A percentile compares a stretch with the other conserved stretches of the same genome.
Conservation (phyloP, 2,329 filamentous ascomycete species). For the Trichoderma guizhouense region DNA sequence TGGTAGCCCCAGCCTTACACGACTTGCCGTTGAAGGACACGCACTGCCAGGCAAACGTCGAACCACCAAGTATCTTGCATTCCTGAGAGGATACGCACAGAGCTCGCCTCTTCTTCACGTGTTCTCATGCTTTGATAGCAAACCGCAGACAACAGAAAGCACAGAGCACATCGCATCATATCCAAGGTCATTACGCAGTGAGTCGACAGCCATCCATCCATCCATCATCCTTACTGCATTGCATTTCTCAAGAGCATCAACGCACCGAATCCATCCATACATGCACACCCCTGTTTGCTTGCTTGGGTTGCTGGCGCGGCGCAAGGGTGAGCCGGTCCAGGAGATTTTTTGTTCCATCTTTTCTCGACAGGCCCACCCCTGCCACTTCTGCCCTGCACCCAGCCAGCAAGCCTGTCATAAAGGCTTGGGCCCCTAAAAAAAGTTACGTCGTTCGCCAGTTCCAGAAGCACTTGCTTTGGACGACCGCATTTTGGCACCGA, state of each 20-base stretch:
- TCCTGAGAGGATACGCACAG: background rate
- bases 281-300: slow-evolving; percentile 14
- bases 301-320: slow-evolving; percentile 18
- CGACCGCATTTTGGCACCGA: slow-evolving; percentile 17
- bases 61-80: background rate
- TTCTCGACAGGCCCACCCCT: slow-evolving; percentile 8
- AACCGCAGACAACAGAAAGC: background rate
- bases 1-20: background rate
- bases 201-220: background rate
- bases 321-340: slow-evolving; percentile 22
- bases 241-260: background rate
- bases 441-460: slow-evolving; percentile 21
- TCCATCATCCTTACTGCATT: background rate
- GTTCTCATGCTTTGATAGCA: background rate
- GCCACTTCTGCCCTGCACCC: slow-evolving; percentile 14
- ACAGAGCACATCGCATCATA: background rate
- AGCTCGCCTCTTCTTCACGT: background rate
- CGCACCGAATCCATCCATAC: background rate
- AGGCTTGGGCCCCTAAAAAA: slow-evolving; percentile 24
- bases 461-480: slow-evolving; percentile 16
- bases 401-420: slow-evolving; percentile 17
- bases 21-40: background rate
- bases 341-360: slow-evolving; percentile 21
- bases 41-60: background rate
- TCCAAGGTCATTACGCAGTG: background rate